phyloP scores from a whole-genome alignment of 768 basidiomycete species.

The Boletus barrowsii region DNA sequence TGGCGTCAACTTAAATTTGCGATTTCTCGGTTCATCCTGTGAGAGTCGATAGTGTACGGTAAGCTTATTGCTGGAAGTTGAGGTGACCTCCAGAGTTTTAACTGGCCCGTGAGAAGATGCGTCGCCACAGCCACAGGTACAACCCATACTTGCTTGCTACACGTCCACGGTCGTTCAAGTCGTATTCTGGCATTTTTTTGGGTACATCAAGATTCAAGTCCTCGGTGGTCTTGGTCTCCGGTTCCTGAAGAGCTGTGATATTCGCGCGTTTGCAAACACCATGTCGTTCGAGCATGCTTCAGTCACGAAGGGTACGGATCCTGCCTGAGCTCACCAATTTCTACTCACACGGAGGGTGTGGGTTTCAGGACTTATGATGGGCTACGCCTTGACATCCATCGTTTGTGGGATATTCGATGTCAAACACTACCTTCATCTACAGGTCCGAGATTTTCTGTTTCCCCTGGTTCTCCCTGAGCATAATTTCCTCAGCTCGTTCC shows the following conservation, averaged over 20 bases:
- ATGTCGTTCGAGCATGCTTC: conserved; percentile 85
- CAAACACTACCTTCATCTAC: conserved; percentile 87
- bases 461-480: conserved; percentile 1
- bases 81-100: too few species aligned
- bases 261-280: not conserved
- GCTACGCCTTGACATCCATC: conserved; percentile 68
- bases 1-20: not conserved
- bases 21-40: not conserved
- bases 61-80: not conserved
- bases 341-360: not conserved
- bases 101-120: not conserved
- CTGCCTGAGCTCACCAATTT: not conserved
- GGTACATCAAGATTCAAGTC: not conserved
- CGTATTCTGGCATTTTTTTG: not conserved
- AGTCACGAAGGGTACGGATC: conserved; percentile 71
- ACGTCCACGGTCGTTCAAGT: not conserved
- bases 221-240: not conserved
- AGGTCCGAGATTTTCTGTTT: conserved; percentile 42
- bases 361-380: conserved; percentile 69
- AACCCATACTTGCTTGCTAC: too few species aligned
- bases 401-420: conserved; percentile 75
- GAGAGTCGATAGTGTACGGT: not conserved
- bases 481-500: conserved; percentile 63
- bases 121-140: conserved; percentile 11
- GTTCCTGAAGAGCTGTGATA: not conserved